These are phyloP conservation scores for Fusarium nanum DNA, from an alignment of 2,329 filamentous ascomycete species.

Conservation along the genomic window DNA sequence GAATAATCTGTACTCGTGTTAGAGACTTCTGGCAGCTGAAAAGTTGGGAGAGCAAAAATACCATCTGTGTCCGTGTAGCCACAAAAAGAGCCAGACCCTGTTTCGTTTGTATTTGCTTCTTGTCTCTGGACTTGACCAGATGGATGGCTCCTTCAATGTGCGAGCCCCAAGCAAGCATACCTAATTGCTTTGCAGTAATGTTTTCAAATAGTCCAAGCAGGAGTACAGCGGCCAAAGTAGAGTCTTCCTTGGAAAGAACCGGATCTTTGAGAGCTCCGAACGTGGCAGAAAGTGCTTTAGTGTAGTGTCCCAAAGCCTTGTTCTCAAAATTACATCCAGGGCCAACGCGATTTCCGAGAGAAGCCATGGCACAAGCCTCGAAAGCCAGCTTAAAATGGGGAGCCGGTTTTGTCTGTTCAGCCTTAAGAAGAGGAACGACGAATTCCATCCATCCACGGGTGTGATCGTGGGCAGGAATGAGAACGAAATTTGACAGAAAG, in stretches of 20 bases:
- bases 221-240: conserved; percentile 69
- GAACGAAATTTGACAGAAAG: conserved; percentile 71
- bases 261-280: conserved; percentile 66
- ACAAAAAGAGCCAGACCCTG: conserved; percentile 67
- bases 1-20: conserved; percentile 61
- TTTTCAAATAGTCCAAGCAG: conserved; percentile 71
- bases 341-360: conserved; percentile 63
- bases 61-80: conserved; percentile 70
- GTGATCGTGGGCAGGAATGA: conserved; percentile 63
- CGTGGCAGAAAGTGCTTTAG: conserved; percentile 64
- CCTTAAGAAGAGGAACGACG: conserved; percentile 65
- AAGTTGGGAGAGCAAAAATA: conserved; percentile 42
- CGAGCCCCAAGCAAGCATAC: conserved; percentile 69
- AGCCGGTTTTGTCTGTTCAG: conserved; percentile 51
- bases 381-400: conserved; percentile 68
- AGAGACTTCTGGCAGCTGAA: neutral
- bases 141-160: conserved; percentile 74
- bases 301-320: conserved; percentile 64
- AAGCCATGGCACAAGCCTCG: conserved; percentile 68
- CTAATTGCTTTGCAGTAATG: conserved; percentile 66
- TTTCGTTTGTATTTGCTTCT: conserved; percentile 65
- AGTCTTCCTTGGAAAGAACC: conserved; percentile 62
- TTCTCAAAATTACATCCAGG: conserved; percentile 50
- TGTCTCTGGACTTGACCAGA: conserved; percentile 67
- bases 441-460: conserved; percentile 70